Evolutionary conservation across 371 early-diverging fungal species (phyloP), one percentile per base, ranked within the genome.

Genomic region (Capillidium rhysosporum): DNA sequence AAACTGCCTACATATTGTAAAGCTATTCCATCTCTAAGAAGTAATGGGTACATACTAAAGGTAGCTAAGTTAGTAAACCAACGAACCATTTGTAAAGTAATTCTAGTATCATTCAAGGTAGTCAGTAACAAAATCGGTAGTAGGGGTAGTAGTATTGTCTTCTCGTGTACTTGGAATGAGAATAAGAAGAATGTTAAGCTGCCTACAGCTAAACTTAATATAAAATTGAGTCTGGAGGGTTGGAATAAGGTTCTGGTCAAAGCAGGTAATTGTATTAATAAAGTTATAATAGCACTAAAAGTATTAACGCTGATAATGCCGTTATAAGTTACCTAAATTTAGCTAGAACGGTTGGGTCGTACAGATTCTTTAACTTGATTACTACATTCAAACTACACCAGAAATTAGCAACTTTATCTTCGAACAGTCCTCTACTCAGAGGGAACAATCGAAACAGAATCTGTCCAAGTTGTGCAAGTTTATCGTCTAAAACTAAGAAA

Each of bases 121-220:
- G 82, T 58, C 54, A 93, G 59, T 44, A 92, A 60, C 1, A 77
- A 71, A 2, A 80, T 74, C 0, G 93, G 91, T 40, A 89, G 61
- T 8, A 75, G 57, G 0, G 92, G 91, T 3, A 96, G 61, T 34
- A 96, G 64, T 38, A 96, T 92, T 0, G 87, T 82, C 64, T 96
- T 96, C 60, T 96, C 97, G 66, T 96, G 97, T 1, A 94, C 97
- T 65, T 93, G 94, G 70, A 92, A 96, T 7, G 93, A 86, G 44
- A 91, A 81, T 59, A 96, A 61, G 67, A 89, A 96, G 65, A 96
- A 96, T 0, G 83, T 80, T 24, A 94, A 63, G 1, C 90, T 80
- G 0, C 76, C 72, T 52, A 76, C 80, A 29, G 78, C 57, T 46
- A 91, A 60, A 1, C 82, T 71, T 56, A 86, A 86, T 25, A 86